These are phyloP conservation scores for Leccinum uliginosum DNA, from an alignment of 768 basidiomycete genomes.

Conservation along the genomic window DNA sequence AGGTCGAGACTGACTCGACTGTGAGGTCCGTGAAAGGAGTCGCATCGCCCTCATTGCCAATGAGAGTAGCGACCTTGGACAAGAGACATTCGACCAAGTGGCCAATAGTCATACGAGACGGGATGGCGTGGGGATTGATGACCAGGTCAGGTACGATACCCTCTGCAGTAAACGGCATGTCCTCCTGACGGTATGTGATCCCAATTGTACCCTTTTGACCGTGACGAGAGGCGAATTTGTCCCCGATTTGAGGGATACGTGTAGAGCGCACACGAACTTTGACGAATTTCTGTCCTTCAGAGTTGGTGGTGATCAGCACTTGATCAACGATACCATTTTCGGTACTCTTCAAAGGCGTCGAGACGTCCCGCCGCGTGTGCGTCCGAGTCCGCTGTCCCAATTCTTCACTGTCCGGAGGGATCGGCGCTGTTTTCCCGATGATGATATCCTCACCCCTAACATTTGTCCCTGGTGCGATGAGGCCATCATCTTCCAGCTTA, in stretches of 20 bases:
- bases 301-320: constrained; percentile 93
- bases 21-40: constrained; percentile 98
- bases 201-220: constrained; percentile 99
- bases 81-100: constrained; percentile 98
- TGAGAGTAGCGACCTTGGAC: constrained; percentile 93
- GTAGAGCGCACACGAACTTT: constrained; percentile 96
- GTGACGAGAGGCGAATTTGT: constrained; percentile 99
- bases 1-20: constrained; percentile 94
- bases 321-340: constrained; percentile 98
- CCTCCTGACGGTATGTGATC: constrained; percentile 98
- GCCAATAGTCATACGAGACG: constrained; percentile 99
- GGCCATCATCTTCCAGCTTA: constrained; percentile 93
- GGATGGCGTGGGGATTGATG: constrained; percentile 99
- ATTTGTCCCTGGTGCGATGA: constrained; percentile 93
- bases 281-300: constrained; percentile 96
- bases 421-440: constrained; percentile 97
- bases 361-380: constrained; percentile 93
- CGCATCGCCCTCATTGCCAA: constrained; percentile 96
- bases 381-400: constrained; percentile 92
- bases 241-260: constrained; percentile 95
- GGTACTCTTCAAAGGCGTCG: constrained; percentile 95
- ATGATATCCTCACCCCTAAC: constrained; percentile 98
- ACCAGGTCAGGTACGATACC: constrained; percentile 96
- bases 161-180: constrained; percentile 98
- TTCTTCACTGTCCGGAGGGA: constrained; percentile 95